Conservation (phyloP, 139 green algal species). For the Chlorella sp. region DNA sequence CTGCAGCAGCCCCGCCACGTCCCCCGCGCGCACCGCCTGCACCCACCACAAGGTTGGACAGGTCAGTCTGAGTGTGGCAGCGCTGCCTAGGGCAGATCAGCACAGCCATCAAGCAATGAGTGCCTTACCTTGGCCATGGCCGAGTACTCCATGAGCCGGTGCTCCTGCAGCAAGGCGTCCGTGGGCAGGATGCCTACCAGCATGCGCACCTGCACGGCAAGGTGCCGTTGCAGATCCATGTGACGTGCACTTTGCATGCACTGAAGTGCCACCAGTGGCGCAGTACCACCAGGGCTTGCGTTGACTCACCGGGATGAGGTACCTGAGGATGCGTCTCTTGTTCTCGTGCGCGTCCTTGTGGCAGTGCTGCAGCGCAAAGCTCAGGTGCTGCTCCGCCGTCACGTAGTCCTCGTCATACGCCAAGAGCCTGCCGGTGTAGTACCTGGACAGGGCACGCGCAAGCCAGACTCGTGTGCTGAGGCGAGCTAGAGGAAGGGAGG, state of each 20-base stretch:
- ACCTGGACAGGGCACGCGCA: constrained; percentile 8
- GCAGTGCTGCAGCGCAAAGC: constrained; percentile 29
- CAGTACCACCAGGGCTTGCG: too few species aligned
- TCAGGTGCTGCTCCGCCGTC: constrained; percentile 31
- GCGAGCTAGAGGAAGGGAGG: background rate
- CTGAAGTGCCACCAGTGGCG: too few species aligned
- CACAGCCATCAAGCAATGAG: too few species aligned
- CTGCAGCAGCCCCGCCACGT: constrained; percentile 28
- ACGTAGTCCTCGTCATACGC: constrained; percentile 40
- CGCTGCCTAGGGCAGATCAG: too few species aligned
- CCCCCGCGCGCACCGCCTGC: constrained; percentile 20
- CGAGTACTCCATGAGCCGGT: constrained; percentile 26
- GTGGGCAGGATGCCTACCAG: constrained; percentile 31
- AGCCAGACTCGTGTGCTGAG: background rate
- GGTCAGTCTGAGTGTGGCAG: too few species aligned
- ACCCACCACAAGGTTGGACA: too few species aligned
- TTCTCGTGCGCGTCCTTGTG: constrained; percentile 11
- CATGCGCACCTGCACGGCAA: constrained; percentile 30
- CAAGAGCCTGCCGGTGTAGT: constrained; percentile 37
- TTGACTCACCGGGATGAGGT: constrained; percentile 31
- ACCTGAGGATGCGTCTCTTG: constrained; percentile 24
- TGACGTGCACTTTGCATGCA: too few species aligned
- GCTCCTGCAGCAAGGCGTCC: constrained; percentile 19
- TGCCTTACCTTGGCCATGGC: constrained; percentile 17
- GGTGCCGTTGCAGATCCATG: too few species aligned